Percentiles rank a stretch among this genome's conserved stretches.
These are phyloP conservation scores for Rhizopogon vulgaris DNA, from an alignment of 768 basidiomycete genomes.

Conservation along the genomic window DNA sequence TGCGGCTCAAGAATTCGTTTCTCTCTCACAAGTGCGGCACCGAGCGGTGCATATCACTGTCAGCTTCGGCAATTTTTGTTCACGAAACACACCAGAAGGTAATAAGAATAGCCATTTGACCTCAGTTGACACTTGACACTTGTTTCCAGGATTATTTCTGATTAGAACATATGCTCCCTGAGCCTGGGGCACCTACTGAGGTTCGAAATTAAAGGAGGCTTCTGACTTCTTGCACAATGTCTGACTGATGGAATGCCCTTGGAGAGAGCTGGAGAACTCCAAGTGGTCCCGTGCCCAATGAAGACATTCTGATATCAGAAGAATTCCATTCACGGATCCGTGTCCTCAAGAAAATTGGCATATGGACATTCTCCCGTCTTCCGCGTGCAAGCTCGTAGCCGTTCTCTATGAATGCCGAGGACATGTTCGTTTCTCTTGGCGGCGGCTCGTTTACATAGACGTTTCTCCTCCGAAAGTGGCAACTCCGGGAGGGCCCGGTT, in stretches of 20 bases:
- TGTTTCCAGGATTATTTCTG: background rate
- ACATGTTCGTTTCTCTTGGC: too few species aligned
- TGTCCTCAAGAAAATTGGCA: background rate
- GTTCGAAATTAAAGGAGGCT: background rate
- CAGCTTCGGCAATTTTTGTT: background rate
- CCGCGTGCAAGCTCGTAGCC: background rate
- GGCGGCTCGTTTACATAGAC: too few species aligned
- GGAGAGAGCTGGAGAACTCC: background rate
- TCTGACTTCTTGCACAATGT: background rate
- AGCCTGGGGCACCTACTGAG: too few species aligned
- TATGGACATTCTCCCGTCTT: background rate
- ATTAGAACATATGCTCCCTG: background rate
- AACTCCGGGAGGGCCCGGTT: background rate
- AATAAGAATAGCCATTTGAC: background rate
- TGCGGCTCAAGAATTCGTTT: background rate
- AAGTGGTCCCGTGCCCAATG: background rate
- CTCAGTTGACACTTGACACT: background rate
- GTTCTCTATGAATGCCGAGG: background rate
- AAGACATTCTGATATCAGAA: background rate
- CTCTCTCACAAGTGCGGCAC: background rate
- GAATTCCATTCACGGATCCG: background rate
- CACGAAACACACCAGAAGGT: too few species aligned
- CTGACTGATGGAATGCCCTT: background rate
- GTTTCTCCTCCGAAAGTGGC: background rate
- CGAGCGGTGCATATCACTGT: background rate